phyloP scores from a whole-genome alignment of 2,329 filamentous ascomycete species.

The Neodidymelliopsis sp. region DNA sequence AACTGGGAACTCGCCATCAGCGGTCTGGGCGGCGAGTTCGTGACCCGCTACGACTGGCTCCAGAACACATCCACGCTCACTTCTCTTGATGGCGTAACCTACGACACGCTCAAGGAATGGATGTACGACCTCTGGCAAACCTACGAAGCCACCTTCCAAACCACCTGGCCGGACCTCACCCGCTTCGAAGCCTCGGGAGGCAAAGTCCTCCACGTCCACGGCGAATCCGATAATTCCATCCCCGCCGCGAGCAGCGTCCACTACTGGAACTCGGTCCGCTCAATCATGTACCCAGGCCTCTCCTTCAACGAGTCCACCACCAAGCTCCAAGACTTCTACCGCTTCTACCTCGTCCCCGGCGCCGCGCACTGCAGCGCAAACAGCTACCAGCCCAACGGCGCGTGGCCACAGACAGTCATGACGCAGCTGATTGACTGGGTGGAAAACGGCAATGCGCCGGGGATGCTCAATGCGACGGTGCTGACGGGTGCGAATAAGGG shows the following conservation, averaged over 20 bases:
- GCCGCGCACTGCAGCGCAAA: constrained; percentile 58
- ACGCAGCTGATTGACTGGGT: constrained; percentile 57
- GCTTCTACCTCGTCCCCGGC: constrained; percentile 63
- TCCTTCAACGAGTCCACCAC: constrained; percentile 49
- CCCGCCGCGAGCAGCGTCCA: constrained; percentile 62
- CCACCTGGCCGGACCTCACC: constrained; percentile 61
- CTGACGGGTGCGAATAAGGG: constrained; percentile 40
- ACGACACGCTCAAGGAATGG: constrained; percentile 63
- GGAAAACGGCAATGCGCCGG: constrained; percentile 57
- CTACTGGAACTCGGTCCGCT: constrained; percentile 63
- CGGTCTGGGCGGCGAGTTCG: constrained; percentile 49
- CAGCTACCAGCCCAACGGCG: constrained; percentile 34
- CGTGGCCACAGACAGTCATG: constrained; percentile 53
- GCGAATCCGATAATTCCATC: constrained; percentile 63
- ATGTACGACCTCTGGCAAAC: constrained; percentile 58
- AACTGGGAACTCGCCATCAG: constrained; percentile 43
- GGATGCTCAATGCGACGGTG: constrained; percentile 53
- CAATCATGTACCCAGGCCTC: constrained; percentile 57
- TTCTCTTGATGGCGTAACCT: constrained; percentile 55
- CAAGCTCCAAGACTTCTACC: constrained; percentile 61
- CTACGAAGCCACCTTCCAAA: constrained; percentile 62
- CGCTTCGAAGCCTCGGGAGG: constrained; percentile 59
- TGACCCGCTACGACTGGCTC: constrained; percentile 53
- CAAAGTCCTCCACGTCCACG: constrained; percentile 66
- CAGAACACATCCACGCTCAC: constrained; percentile 21